These are phyloP conservation scores for Penicillium hesseltinei DNA, from an alignment of 2,329 filamentous ascomycete species.

Conservation along the genomic window DNA sequence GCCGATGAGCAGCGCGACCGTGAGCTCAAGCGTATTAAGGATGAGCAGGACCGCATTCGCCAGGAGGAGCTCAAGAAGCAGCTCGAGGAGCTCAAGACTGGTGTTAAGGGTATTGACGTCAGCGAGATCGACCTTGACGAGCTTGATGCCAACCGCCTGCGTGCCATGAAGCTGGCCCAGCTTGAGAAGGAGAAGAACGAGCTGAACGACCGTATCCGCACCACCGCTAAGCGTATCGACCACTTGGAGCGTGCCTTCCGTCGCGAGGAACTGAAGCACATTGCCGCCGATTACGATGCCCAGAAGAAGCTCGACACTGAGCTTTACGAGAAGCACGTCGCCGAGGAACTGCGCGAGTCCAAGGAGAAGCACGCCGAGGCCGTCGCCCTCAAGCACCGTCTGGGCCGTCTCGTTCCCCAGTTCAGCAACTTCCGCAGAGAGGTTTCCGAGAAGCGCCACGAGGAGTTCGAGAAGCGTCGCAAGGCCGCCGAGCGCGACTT, in stretches of 20 bases:
- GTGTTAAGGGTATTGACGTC: conserved; percentile 75
- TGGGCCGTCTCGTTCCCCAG: conserved; percentile 75
- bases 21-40: conserved; percentile 79
- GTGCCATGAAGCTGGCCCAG: conserved; percentile 90
- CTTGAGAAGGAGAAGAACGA: conserved; percentile 98
- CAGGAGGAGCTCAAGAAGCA: conserved; percentile 93
- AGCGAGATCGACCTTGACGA: conserved; percentile 72
- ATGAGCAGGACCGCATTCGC: conserved; percentile 84
- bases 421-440: conserved; percentile 82
- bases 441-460: conserved; percentile 81
- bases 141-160: conserved; percentile 84
- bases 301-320: conserved; percentile 77
- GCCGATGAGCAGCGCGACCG: conserved; percentile 91
- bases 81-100: conserved; percentile 85
- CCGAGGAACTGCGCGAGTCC: conserved; percentile 73
- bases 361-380: conserved; percentile 89
- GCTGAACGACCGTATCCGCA: conserved; percentile 82
- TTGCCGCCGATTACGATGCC: conserved; percentile 77
- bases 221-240: conserved; percentile 93
- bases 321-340: conserved; percentile 76
- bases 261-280: conserved; percentile 91
- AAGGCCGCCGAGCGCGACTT: conserved; percentile 89
- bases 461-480: conserved; percentile 93
- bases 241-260: conserved; percentile 96
- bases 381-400: conserved; percentile 88